A percentile compares a stretch with the other conserved stretches of the same genome.
These are phyloP conservation scores for Xerocomus amazonicus DNA, from an alignment of 1,284 basidiomycete species.

Conservation along the genomic window DNA sequence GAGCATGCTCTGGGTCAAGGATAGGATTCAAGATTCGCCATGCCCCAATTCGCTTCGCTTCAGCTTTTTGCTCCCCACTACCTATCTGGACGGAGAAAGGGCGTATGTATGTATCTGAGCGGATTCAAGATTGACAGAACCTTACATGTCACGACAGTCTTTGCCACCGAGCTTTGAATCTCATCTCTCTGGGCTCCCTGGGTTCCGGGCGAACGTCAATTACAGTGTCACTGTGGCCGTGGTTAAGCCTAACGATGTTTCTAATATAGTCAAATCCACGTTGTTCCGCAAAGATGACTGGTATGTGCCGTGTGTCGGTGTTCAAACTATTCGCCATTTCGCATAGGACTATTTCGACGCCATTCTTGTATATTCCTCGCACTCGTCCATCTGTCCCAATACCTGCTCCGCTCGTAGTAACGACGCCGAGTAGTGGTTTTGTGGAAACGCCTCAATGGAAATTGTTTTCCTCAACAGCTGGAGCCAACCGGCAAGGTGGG, in stretches of 20 bases:
- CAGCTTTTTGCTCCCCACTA: constrained; percentile 51
- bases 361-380: constrained; percentile 64
- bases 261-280: constrained; percentile 42
- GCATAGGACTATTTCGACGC: constrained; percentile 51
- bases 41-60: constrained; percentile 57
- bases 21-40: constrained; percentile 33
- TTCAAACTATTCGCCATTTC: constrained; percentile 1
- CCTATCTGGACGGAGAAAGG: constrained; percentile 52
- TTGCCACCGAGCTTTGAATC: constrained; percentile 63
- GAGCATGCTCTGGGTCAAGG: constrained; percentile 54
- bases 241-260: constrained; percentile 41
- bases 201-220: constrained; percentile 57
- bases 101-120: constrained; percentile 49
- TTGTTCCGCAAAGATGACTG: constrained; percentile 45
- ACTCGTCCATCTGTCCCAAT: constrained; percentile 54
- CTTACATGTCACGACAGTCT: constrained; percentile 35
- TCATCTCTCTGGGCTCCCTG: constrained; percentile 61
- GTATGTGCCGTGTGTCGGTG: constrained; percentile 31
- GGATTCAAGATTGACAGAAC: constrained; percentile 2
- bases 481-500: constrained; percentile 32
- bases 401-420: constrained; percentile 43
- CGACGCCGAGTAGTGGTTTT: constrained; percentile 36
- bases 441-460: constrained; percentile 49
- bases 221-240: constrained; percentile 51
- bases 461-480: constrained; percentile 42